Evolutionary conservation across 2,329 filamentous ascomycete species (phyloP).

Genomic region (Magnaporthales sp.): DNA sequence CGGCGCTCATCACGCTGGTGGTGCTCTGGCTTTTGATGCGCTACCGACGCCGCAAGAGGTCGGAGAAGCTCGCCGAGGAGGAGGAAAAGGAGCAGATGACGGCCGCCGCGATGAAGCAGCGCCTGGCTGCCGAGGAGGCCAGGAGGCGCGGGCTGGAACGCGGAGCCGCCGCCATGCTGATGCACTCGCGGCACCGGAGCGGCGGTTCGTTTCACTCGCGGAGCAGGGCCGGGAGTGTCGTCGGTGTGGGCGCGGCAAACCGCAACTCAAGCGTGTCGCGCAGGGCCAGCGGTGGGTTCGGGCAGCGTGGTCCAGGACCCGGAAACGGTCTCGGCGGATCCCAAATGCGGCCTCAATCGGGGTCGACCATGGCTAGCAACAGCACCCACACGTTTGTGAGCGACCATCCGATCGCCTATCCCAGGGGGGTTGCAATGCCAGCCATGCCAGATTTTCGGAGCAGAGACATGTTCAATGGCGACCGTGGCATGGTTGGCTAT

Average conservation of each 20-base stretch:
- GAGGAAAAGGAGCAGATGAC: slow-evolving; percentile 42
- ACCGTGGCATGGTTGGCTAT: not conserved
- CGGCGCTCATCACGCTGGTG: slow-evolving; percentile 22
- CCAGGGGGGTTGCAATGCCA: not conserved
- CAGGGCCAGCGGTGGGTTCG: not conserved
- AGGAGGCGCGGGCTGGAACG: not conserved
- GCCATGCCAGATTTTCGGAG: not conserved
- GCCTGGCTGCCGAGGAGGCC: not conserved
- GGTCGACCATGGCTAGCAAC: not conserved
- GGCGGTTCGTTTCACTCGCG: not conserved
- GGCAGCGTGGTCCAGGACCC: not conserved
- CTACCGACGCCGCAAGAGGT: not conserved
- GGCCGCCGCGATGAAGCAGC: slow-evolving; percentile 22
- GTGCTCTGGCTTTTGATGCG: slow-evolving; percentile 11
- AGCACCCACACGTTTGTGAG: not conserved
- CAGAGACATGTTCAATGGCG: not conserved
- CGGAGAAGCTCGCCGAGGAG: not conserved
- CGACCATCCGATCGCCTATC: not conserved
- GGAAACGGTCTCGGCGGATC: not conserved
- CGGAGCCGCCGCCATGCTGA: not conserved
- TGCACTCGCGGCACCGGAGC: not conserved
- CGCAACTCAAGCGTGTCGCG: not conserved
- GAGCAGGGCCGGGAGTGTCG: not conserved
- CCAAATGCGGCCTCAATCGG: not conserved
- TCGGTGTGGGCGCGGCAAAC: not conserved